Conservation (phyloP, 495 filamentous ascomycete species). For the Penicillium lagena region DNA sequence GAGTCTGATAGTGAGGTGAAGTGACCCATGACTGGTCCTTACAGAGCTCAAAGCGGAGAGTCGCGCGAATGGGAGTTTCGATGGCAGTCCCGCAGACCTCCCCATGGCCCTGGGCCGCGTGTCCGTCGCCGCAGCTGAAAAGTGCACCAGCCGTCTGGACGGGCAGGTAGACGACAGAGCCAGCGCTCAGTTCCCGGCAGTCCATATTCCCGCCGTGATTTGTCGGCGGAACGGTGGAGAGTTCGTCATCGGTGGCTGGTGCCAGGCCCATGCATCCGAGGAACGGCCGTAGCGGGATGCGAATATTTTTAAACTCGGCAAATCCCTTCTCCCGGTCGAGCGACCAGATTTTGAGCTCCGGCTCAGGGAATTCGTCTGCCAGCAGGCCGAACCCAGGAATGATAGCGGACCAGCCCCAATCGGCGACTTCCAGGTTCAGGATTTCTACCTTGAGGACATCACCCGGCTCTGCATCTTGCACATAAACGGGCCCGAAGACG, state of each 20-base stretch:
- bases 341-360: constrained; percentile 43
- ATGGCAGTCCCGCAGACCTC: constrained; percentile 50
- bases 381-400: constrained; percentile 45
- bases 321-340: constrained; percentile 30
- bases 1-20: constrained; percentile 37
- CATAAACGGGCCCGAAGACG: constrained; percentile 41
- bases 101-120: constrained; percentile 48
- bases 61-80: constrained; percentile 44
- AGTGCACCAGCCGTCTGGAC: constrained; percentile 42
- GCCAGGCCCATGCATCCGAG: constrained; percentile 47
- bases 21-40: constrained; percentile 38
- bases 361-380: constrained; percentile 37
- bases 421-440: constrained; percentile 32
- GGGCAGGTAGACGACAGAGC: constrained; percentile 39
- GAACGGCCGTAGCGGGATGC: constrained; percentile 43
- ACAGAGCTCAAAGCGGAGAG: constrained; percentile 36
- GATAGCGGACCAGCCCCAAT: constrained; percentile 47
- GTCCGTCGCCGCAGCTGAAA: constrained; percentile 49
- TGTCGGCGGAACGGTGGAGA: constrained; percentile 45
- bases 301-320: constrained; percentile 36
- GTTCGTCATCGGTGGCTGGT: constrained; percentile 31
- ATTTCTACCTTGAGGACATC: constrained; percentile 45
- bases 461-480: constrained; percentile 40
- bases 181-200: constrained; percentile 39
- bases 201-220: constrained; percentile 47